A percentile compares a stretch with the other conserved stretches of the same genome.
phyloP scores from a whole-genome alignment of 2,329 filamentous ascomycete genomes.

The Teratosphaeria destructans region DNA sequence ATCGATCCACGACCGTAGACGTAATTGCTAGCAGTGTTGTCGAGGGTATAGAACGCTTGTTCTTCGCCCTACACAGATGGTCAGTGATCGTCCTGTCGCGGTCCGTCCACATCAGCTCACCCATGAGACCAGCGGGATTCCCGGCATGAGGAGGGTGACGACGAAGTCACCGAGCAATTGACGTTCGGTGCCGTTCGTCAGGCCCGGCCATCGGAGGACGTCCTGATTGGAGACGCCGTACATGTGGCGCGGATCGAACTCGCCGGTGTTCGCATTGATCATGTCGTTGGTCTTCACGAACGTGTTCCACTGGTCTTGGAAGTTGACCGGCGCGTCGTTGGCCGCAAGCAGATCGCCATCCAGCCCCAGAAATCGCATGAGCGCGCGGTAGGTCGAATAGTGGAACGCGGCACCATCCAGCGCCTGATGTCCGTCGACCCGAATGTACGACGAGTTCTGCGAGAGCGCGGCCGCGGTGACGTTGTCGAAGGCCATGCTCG shows the following conservation, averaged over 20 bases:
- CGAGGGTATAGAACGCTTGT: constrained; percentile 53
- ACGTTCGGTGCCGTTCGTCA: constrained; percentile 47
- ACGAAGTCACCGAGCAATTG: constrained; percentile 50
- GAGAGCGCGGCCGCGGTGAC: constrained; percentile 35
- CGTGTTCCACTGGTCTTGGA: constrained; percentile 43
- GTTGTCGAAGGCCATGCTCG: constrained; percentile 41
- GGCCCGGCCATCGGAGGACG: constrained; percentile 53
- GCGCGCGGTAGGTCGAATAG: constrained; percentile 53
- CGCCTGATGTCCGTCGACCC: constrained; percentile 41
- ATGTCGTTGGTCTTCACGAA: constrained; percentile 51
- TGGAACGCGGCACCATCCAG: constrained; percentile 54
- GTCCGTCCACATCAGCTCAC: not conserved
- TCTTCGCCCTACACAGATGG: constrained; percentile 42
- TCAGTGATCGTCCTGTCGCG: not conserved
- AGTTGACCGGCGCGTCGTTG: constrained; percentile 46
- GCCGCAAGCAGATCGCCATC: constrained; percentile 47
- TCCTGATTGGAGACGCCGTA: constrained; percentile 57
- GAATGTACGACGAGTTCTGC: constrained; percentile 35
- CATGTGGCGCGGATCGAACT: constrained; percentile 55
- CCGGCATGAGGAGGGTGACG: constrained; percentile 49
- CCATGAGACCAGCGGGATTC: constrained; percentile 51
- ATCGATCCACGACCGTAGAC: constrained; percentile 56
- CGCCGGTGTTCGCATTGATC: constrained; percentile 49
- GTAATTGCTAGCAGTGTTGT: constrained; percentile 55
- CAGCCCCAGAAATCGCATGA: constrained; percentile 51